These are phyloP conservation scores for Elongisporangium senticosum DNA, from an alignment of 352 stramenopile genomes.

Conservation along the genomic window DNA sequence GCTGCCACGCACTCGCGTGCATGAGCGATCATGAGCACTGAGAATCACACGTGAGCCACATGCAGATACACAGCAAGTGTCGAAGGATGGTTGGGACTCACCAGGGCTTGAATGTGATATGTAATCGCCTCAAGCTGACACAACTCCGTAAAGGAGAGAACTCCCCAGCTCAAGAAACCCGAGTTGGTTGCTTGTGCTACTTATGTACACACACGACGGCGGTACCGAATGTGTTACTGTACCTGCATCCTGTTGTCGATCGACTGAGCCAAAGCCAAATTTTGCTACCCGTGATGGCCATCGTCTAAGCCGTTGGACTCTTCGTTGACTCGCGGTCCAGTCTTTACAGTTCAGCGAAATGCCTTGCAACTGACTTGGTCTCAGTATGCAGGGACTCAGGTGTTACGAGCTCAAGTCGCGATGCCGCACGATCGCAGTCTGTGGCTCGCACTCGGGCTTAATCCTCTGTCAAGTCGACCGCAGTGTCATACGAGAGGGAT, in stretches of 20 bases:
- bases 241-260: too few relatives aligned
- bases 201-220: too few relatives aligned
- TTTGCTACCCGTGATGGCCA: background rate
- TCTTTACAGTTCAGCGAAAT: background rate
- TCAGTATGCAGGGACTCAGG: background rate
- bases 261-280: too few relatives aligned
- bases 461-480: background rate
- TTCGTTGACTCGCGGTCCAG: background rate
- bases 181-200: background rate
- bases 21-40: too few relatives aligned
- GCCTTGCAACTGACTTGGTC: background rate
- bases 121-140: background rate
- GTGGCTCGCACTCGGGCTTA: background rate
- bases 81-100: background rate
- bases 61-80: too few relatives aligned
- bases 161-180: background rate
- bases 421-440: background rate
- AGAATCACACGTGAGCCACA: too few relatives aligned
- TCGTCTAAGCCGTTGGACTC: background rate
- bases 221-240: background rate
- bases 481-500: background rate
- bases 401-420: background rate
- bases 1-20: too few relatives aligned
- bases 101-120: background rate
- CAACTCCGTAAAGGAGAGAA: background rate